Evolutionary conservation across 1,284 basidiomycete species (phyloP).

Genomic region (Peniophora sp.): DNA sequence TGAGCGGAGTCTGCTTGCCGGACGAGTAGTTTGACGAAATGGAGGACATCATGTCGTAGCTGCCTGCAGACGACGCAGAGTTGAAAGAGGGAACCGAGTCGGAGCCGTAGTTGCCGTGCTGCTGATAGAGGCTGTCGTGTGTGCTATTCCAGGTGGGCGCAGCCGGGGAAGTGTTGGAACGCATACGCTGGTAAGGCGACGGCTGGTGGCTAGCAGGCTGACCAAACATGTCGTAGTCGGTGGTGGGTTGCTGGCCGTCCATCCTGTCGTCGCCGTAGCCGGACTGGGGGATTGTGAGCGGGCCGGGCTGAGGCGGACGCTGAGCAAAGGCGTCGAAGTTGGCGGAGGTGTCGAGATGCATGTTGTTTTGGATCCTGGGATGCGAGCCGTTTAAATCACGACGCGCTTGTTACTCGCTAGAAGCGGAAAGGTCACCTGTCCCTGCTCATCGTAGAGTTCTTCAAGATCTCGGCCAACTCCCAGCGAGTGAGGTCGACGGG

Average conservation of each 20-base stretch:
- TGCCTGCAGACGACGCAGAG: slow-evolving; percentile 32
- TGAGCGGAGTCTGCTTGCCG: slow-evolving; percentile 67
- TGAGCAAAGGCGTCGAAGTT: slow-evolving; percentile 23
- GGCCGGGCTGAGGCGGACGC: slow-evolving; percentile 18
- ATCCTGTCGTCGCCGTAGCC: slow-evolving; percentile 12
- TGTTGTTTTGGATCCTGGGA: slow-evolving; percentile 27
- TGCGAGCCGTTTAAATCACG: slow-evolving; percentile 10
- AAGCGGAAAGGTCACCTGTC: slow-evolving; percentile 56
- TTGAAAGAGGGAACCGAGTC: slow-evolving; percentile 53
- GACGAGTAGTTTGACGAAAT: slow-evolving; percentile 56
- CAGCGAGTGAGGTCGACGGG: slow-evolving; percentile 12
- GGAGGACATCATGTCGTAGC: slow-evolving; percentile 58
- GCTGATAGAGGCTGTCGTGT: slow-evolving; percentile 47
- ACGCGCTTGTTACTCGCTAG: neutral
- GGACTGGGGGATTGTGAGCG: slow-evolving; percentile 12
- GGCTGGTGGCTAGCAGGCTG: slow-evolving; percentile 29
- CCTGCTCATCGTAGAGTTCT: slow-evolving; percentile 28
- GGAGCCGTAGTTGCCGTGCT: slow-evolving; percentile 40
- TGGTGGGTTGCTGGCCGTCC: slow-evolving; percentile 20
- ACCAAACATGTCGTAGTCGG: slow-evolving; percentile 52
- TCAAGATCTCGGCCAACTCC: slow-evolving; percentile 31
- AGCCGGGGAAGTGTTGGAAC: slow-evolving; percentile 58
- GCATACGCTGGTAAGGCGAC: slow-evolving; percentile 52
- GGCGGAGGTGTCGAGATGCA: slow-evolving; percentile 41
- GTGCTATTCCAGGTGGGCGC: slow-evolving; percentile 47